phyloP scores from a whole-genome alignment of 2,329 filamentous ascomycete genomes.

The Sporothrix curviconia region DNA sequence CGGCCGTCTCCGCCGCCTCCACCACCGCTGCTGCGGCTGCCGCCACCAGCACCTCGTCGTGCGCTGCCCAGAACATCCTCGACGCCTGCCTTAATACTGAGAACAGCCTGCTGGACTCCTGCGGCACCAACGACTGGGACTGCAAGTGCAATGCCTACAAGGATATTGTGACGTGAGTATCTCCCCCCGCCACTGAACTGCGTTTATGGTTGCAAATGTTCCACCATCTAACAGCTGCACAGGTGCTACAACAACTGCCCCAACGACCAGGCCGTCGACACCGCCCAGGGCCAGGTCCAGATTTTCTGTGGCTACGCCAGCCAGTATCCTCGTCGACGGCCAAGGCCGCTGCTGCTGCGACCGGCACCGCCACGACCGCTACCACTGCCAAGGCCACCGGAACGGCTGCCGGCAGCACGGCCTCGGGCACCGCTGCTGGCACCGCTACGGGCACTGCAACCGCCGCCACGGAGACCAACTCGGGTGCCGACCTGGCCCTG shows the following conservation, averaged over 20 bases:
- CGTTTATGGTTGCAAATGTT: too few relatives aligned
- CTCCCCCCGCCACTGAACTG: background rate
- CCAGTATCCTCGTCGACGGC: conserved; percentile 22
- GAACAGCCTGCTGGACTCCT: conserved; percentile 33
- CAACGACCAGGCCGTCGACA: conserved; percentile 36
- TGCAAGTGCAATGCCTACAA: conserved; percentile 42
- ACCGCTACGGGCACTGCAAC: background rate
- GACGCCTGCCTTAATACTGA: conserved; percentile 25
- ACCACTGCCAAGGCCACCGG: conserved; percentile 9
- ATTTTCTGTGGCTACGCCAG: conserved; percentile 20
- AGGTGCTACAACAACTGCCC: conserved; percentile 51
- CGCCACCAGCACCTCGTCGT: conserved; percentile 13
- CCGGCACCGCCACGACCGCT: conserved; percentile 19
- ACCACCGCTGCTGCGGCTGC: conserved; percentile 11
- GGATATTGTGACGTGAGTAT: conserved; percentile 41
- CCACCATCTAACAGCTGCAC: background rate
- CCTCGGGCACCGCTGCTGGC: conserved; percentile 1
- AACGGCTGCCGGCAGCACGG: conserved; percentile 20
- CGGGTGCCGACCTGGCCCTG: conserved; percentile 24
- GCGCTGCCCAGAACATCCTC: conserved; percentile 20
- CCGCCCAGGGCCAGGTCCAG: conserved; percentile 24
- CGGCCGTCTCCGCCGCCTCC: conserved; percentile 11
- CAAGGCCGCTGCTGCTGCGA: conserved; percentile 18
- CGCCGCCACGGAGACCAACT: conserved; percentile 20
- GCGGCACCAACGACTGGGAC: conserved; percentile 36